These are phyloP conservation scores for Gracilaria vermiculophylla DNA, from an alignment of 23 red algal genomes.

Conservation along the genomic window DNA sequence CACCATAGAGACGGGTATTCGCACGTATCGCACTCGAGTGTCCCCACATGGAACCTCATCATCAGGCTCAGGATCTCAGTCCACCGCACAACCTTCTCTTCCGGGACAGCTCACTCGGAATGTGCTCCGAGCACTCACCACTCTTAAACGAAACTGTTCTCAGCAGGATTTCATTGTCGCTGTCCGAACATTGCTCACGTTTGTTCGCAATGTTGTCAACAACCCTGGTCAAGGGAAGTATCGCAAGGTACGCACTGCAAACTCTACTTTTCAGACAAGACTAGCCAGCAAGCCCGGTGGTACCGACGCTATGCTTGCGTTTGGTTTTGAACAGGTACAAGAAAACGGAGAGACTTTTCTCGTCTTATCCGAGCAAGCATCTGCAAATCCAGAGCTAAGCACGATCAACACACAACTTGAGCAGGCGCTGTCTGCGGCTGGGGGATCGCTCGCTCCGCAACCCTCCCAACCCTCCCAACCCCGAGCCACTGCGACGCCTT, in stretches of 20 bases:
- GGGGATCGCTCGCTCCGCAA: not conserved
- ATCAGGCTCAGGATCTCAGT: not conserved
- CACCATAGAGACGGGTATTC: constrained; percentile 43
- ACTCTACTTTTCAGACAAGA: constrained; percentile 59
- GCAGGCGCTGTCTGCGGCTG: constrained; percentile 33
- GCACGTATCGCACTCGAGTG: constrained; percentile 22
- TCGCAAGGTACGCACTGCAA: constrained; percentile 45
- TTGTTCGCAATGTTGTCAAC: constrained; percentile 66
- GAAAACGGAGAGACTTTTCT: constrained; percentile 62
- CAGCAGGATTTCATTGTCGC: constrained; percentile 56
- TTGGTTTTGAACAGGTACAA: constrained; percentile 55
- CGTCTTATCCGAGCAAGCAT: constrained; percentile 38
- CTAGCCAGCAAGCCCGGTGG: constrained; percentile 44
- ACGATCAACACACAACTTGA: constrained; percentile 51
- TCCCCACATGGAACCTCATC: not conserved
- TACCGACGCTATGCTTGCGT: constrained; percentile 59
- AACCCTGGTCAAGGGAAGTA: constrained; percentile 57
- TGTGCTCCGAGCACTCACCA: constrained; percentile 58
- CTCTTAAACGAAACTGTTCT: constrained; percentile 31
- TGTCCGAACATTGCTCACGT: constrained; percentile 63
- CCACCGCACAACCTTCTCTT: not conserved
- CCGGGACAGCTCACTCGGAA: not conserved
- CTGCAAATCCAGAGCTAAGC: constrained; percentile 43
- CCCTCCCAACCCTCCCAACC: not conserved
- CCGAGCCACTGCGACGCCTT: not conserved